Percentiles rank a stretch among this genome's conserved stretches.
phyloP scores from a whole-genome alignment of 441 rosid species.

The Erodium trifolium region DNA sequence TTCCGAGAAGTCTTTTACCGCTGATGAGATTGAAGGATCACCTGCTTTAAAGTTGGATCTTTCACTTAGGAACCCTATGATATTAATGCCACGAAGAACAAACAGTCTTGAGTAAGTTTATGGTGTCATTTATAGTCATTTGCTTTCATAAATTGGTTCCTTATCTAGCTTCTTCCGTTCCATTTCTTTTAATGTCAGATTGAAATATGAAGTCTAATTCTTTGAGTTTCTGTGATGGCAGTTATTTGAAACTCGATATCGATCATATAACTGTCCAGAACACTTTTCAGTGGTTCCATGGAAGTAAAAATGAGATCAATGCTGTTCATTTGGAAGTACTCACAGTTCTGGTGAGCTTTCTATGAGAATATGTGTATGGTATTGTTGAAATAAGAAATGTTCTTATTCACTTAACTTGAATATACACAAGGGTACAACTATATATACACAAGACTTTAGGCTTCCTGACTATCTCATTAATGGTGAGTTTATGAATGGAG shows the following conservation, averaged over 20 bases:
- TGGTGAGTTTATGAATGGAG: too few species aligned
- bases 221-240: conserved; percentile 31
- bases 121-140: conserved; percentile 17
- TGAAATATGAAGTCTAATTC: conserved; percentile 11
- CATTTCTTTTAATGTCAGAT: background rate
- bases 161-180: background rate
- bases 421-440: too few species aligned
- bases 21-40: conserved; percentile 91
- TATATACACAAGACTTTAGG: too few species aligned
- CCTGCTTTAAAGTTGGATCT: conserved; percentile 91
- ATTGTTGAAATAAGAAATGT: background rate
- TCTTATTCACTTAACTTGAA: too few species aligned
- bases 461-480: too few species aligned
- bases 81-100: conserved; percentile 91
- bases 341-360: conserved; percentile 68
- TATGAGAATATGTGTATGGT: conserved; percentile 12
- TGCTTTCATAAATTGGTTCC: conserved; percentile 5
- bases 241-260: conserved; percentile 95
- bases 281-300: conserved; percentile 79
- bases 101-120: conserved; percentile 81
- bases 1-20: conserved; percentile 84
- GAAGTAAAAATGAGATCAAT: conserved; percentile 64
- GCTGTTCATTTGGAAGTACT: conserved; percentile 82
- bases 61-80: conserved; percentile 86
- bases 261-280: conserved; percentile 85